These are phyloP conservation scores for Grigorovia yakushimaensis DNA, from an alignment of 805 yeast species.

Conservation along the genomic window DNA sequence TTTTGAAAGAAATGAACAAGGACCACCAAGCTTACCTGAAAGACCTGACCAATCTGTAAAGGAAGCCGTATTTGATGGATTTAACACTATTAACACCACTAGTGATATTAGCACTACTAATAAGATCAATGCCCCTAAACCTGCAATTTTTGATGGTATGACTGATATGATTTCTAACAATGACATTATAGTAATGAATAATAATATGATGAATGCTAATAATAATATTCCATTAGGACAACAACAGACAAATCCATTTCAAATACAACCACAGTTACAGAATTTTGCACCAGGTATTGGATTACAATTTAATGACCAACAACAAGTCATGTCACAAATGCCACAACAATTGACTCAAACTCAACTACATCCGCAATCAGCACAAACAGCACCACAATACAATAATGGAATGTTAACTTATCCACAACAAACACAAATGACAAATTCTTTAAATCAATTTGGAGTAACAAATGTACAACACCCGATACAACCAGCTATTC, in stretches of 20 bases:
- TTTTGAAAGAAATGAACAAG: not conserved
- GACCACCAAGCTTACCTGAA: slow-evolving; percentile 30
- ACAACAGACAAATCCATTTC: slow-evolving; percentile 5
- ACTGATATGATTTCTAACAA: not conserved
- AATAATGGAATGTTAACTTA: not conserved
- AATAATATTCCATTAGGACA: not conserved
- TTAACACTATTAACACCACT: not conserved
- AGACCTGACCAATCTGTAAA: slow-evolving; percentile 31
- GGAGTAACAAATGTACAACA: not conserved
- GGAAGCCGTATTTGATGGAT: slow-evolving; percentile 29
- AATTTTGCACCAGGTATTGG: slow-evolving; percentile 1
- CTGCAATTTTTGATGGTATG: slow-evolving; percentile 23
- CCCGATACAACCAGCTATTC: not conserved
- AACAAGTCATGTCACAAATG: not conserved
- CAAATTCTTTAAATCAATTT: not conserved
- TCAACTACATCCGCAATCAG: not conserved
- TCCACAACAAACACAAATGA: slow-evolving; percentile 1
- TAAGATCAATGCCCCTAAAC: slow-evolving; percentile 10
- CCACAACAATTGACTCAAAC: not conserved
- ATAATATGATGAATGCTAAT: not conserved
- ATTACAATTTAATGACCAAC: not conserved
- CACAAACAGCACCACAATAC: not conserved
- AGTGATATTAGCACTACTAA: slow-evolving; percentile 6
- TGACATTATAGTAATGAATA: too few species aligned
- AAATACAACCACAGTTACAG: slow-evolving; percentile 12